Evolutionary conservation across 1,284 basidiomycete species (phyloP), one percentile per base, ranked within the genome.

Genomic region (Malassezia arunalokei): DNA sequence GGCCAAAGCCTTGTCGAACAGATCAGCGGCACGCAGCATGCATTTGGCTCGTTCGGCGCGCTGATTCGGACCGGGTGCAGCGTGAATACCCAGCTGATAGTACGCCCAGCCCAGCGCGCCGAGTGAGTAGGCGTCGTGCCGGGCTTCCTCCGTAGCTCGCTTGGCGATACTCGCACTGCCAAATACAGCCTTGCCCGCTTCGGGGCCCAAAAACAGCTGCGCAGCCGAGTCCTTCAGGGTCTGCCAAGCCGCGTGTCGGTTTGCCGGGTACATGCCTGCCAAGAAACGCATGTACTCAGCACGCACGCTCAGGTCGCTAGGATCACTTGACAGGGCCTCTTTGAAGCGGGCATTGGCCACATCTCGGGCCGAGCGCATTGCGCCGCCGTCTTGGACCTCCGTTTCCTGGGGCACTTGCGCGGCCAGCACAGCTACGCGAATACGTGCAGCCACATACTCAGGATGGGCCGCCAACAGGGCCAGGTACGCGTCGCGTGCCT

Each of bases 391-490:
- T 6, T 54, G 38, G 9, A 57, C 52, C 3, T 29, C 30, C 20
- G 47, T 35, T 29, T 40, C 40, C 12, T 47, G 47, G 0, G 55
- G 54, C 17, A 54, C 48, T 8, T 59, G 50, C 17, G 60, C 60
- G 44, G 67, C 56, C 43, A 72, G 58, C 42, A 66, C 56, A 0
- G 70, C 70, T 27, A 66, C 57, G n/a, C 70, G 68, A 14, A 69
- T 65, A 20, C 66, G 67, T 42, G 68, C 70, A 43, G 71, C 68
- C 11, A 64, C 64, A 42, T 70, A 73, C 54, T 71, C 70, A n/a
- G 70, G 65, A 43, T 73, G 70, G 27, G 49, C 63, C 15, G 52
- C 46, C 20, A 73, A 49, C 41, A 73, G 55, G 17, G 62, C 63
- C 7, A 61, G 51, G 55, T 68, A 73, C 1, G 67, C 67, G 40